Conservation (phyloP, 306 rosid genomes). For the Calophaca sinica region DNA sequence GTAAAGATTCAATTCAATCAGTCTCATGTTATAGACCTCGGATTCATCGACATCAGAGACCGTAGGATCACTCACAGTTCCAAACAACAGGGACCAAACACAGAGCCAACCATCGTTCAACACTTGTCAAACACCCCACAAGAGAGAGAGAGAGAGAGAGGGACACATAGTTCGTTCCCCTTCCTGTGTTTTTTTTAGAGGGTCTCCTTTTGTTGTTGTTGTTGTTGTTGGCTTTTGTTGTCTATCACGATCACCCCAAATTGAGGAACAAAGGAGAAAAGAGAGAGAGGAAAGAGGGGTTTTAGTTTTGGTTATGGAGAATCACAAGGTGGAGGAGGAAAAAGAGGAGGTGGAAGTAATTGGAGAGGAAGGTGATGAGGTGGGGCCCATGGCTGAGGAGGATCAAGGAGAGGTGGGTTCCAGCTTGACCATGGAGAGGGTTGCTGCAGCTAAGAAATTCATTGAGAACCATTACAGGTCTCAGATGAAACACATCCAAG, state of each 20-base stretch:
- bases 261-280: slow-evolving; percentile 36
- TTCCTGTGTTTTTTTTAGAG: slow-evolving; percentile 40
- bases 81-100: not conserved
- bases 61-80: slow-evolving; percentile 11
- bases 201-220: slow-evolving; percentile 48
- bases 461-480: slow-evolving; percentile 86
- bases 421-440: slow-evolving; percentile 87
- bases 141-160: not conserved
- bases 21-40: not conserved
- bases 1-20: not conserved
- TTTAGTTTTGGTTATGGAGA: slow-evolving; percentile 52
- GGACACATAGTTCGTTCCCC: not conserved
- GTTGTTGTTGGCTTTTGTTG: slow-evolving; percentile 24
- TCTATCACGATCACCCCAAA: slow-evolving; percentile 42
- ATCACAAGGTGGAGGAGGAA: slow-evolving; percentile 38
- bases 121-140: slow-evolving; percentile 42
- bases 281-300: not conserved
- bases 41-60: slow-evolving; percentile 19
- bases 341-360: not conserved
- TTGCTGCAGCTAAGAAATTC: slow-evolving; percentile 88
- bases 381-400: slow-evolving; percentile 39
- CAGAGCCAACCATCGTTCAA: slow-evolving; percentile 21
- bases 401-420: slow-evolving; percentile 59
- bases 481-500: slow-evolving; percentile 75
- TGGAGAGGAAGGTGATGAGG: slow-evolving; percentile 13